Evolutionary conservation across 495 filamentous ascomycete species (phyloP).

Genomic region (Aeminium ludgeri): DNA sequence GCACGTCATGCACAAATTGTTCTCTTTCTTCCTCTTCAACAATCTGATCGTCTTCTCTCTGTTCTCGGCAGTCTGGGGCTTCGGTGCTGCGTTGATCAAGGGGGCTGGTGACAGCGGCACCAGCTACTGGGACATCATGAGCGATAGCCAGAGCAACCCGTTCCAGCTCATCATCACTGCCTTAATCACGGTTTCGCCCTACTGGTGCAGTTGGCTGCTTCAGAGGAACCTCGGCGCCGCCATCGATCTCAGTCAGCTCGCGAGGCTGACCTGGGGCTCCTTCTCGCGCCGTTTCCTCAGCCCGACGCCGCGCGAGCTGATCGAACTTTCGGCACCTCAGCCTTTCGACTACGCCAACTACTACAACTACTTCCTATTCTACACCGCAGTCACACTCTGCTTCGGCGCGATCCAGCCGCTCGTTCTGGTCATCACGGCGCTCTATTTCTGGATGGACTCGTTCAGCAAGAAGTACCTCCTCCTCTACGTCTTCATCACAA

Average conservation of each 20-base stretch:
- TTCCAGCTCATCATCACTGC: constrained; percentile 45
- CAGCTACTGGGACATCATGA: constrained; percentile 50
- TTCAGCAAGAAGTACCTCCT: constrained; percentile 90
- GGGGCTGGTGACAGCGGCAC: constrained; percentile 32
- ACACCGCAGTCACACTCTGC: constrained; percentile 72
- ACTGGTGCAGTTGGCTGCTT: constrained; percentile 86
- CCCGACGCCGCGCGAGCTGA: constrained; percentile 82
- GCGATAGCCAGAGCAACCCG: constrained; percentile 34
- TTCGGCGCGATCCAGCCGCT: constrained; percentile 80
- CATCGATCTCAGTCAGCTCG: constrained; percentile 71
- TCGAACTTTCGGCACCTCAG: constrained; percentile 84
- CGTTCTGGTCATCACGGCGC: constrained; percentile 70
- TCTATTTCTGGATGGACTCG: constrained; percentile 79
- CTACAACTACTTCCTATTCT: constrained; percentile 94
- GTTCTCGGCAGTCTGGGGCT: constrained; percentile 64
- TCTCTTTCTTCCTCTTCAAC: constrained; percentile 95
- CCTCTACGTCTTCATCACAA: constrained; percentile 83
- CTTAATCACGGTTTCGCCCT: constrained; percentile 63
- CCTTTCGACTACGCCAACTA: constrained; percentile 90
- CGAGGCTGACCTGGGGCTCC: constrained; percentile 63
- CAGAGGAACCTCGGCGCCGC: constrained; percentile 87
- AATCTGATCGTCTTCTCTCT: constrained; percentile 86
- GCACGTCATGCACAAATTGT: constrained; percentile 84
- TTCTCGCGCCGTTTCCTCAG: constrained; percentile 65
- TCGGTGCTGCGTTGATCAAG: constrained; percentile 45